Base-by-base conservation (phyloP, 2,329 filamentous ascomycete species). In the Teratosphaeriaceae sp. region DNA sequence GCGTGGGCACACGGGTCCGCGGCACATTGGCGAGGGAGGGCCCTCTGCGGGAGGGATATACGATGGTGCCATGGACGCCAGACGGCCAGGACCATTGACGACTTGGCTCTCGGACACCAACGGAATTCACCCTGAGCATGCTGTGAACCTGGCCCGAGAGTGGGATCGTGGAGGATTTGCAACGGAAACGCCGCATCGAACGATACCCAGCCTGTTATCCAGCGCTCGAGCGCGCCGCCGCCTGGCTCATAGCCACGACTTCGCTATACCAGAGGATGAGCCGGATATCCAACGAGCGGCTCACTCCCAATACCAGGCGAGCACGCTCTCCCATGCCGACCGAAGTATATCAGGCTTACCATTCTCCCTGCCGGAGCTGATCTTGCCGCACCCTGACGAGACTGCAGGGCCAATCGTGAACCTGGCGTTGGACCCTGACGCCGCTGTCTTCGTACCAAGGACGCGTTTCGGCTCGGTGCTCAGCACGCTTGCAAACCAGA, bases 381-480 rank as follows among this genome's bases (percentile, higher is more conserved):
- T 40, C 7, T 18, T 43, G 16, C 36, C 26, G 21, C 3, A n/a
- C n/a, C 19, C 7, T 16, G 38, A 20, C 3, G 38, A 41, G 11
- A 7, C 18, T 29, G 20, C 9, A 18, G 19, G 12, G 13, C 5
- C 13, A 26, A 26, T 5, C 27, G 23, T 33, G 34, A 19, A 33
- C 26, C 40, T 37, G 15, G 12, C 41, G 47, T 26, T 62, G 8
- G 54, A 62, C 40, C 55, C 57, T 12, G 53, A 41, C 8, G 59
- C 58, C 13, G 49, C 54, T 12, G 47, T 53, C 4, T 61, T 62
- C 39, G 49, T 60, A 2, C 56, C 58, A 6, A 44, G 48, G 15
- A 49, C 49, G 9, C 48, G 53, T 13, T 56, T 58, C 23, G 57
- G 35, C 13, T 49, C 42, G 1, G 30, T 16, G 30, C 26, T 41